Evolutionary conservation across 768 basidiomycete species (phyloP), one percentile per base, ranked within the genome.

Genomic region (Ephemerocybe angulata): DNA sequence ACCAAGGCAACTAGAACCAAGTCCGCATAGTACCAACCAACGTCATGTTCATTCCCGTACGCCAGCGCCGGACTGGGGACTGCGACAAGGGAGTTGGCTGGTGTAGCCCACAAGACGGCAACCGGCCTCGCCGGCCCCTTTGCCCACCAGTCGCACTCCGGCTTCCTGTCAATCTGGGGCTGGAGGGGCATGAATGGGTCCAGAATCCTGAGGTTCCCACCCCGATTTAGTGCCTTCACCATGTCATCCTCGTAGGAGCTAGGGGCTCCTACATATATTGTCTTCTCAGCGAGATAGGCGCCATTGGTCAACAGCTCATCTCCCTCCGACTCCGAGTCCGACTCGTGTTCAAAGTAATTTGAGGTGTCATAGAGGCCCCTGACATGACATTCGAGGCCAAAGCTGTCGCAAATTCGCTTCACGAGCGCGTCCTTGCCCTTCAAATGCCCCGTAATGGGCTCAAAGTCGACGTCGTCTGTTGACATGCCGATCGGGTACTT

Each of bases 401-500:
- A 19, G 17, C 47, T 33, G 5, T 17, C 29, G 54, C 57, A 50
- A 3, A 48, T 50, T n/a, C 43, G 33, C n/a, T 50, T 43, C 30
- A 61, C 46, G 3, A 33, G 44, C 3, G 54, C 57, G 40, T 62
- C 61, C 1, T 37, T 40, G 4, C 58, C 61, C 37, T 60, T 56
- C 11, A 60, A 52, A 11, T 41, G 21, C 17, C 46, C 42, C 4
- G 54, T 50, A 11, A 30, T 19, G 3, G 33, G 40, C 6, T 55
- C 29, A 1, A 58, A 35, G 10, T 67, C 52, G 0, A 50, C 25
- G 1, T 51, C 58, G 8, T 30, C 17, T 29, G 53, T 44, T 1
- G 25, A 49, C 2, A 49, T 10, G 33, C 10, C 49, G 52, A 72
- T 52, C 1, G 72, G 70, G 47, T 78, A 76, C 25, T 63, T 57